Evolutionary conservation across 305 asterid genomes (phyloP).

Genomic region (Fraxinus platypoda): DNA sequence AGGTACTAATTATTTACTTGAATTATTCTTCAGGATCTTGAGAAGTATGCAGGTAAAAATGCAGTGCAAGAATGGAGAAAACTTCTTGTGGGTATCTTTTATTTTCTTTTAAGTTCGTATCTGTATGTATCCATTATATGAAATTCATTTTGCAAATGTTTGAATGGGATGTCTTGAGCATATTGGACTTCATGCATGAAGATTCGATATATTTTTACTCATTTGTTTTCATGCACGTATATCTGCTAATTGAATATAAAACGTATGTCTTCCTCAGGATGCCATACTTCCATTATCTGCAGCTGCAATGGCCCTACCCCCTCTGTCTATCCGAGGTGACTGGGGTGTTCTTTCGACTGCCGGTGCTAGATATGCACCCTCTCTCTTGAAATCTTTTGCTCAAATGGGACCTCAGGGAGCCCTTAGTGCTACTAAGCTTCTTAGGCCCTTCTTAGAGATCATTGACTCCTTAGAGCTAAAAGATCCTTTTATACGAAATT

Average conservation of each 20-base stretch:
- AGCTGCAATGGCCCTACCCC: conserved; percentile 97
- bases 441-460: conserved; percentile 77
- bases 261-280: conserved; percentile 45
- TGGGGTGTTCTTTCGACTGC: conserved; percentile 86
- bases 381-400: conserved; percentile 79
- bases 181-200: background rate
- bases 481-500: conserved; percentile 78
- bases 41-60: conserved; percentile 72
- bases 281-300: conserved; percentile 81
- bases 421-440: conserved; percentile 81
- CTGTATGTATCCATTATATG: conserved; percentile 11
- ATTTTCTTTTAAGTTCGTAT: background rate
- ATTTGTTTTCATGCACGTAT: conserved; percentile 1
- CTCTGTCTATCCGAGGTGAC: conserved; percentile 85
- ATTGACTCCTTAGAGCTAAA: conserved; percentile 73
- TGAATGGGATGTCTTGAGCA: background rate
- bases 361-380: conserved; percentile 81
- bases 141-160: background rate
- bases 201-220: background rate
- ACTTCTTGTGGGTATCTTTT: conserved; percentile 67
- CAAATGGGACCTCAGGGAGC: conserved; percentile 96
- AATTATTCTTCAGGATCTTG: conserved; percentile 63
- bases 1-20: background rate
- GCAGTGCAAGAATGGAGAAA: conserved; percentile 90
- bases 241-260: background rate